phyloP scores from a whole-genome alignment of 495 filamentous ascomycete species.

The Aspergillus ostianus region DNA sequence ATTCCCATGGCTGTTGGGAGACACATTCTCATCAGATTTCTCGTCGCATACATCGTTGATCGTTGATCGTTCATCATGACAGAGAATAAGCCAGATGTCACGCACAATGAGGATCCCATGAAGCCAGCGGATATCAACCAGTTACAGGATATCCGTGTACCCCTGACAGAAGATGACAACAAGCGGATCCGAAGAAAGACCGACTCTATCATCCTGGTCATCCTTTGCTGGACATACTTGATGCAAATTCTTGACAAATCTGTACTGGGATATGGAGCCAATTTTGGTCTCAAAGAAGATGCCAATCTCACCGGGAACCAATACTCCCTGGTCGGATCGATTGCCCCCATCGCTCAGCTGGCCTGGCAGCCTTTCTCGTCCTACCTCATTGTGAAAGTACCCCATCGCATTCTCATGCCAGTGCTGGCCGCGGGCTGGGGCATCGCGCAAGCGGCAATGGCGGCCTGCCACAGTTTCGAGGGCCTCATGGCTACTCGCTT shows the following conservation, averaged over 20 bases:
- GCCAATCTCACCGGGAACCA: slow-evolving; percentile 54
- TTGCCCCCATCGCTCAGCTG: slow-evolving; percentile 63
- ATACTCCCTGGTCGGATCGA: slow-evolving; percentile 61
- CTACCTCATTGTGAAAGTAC: slow-evolving; percentile 63
- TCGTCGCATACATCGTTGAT: background rate
- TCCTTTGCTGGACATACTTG: slow-evolving; percentile 66
- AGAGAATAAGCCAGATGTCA: background rate
- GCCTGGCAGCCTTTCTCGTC: slow-evolving; percentile 66
- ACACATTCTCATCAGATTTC: background rate
- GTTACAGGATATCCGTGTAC: slow-evolving; percentile 26
- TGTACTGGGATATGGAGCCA: slow-evolving; percentile 61
- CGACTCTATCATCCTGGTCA: slow-evolving; percentile 54
- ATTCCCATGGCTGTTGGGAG: background rate
- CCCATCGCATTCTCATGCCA: slow-evolving; percentile 64
- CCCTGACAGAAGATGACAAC: slow-evolving; percentile 51
- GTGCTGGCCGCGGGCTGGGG: slow-evolving; percentile 54
- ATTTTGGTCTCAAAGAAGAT: slow-evolving; percentile 58
- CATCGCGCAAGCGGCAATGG: slow-evolving; percentile 45
- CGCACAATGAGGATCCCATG: slow-evolving; percentile 6
- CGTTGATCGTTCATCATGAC: background rate
- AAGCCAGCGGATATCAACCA: slow-evolving; percentile 7
- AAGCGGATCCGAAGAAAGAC: slow-evolving; percentile 60
- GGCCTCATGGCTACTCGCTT: slow-evolving; percentile 47
- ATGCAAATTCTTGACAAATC: slow-evolving; percentile 65
- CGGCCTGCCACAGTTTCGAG: slow-evolving; percentile 41